Conservation (phyloP, 2,329 filamentous ascomycete genomes). For the Xylaria polymorpha region DNA sequence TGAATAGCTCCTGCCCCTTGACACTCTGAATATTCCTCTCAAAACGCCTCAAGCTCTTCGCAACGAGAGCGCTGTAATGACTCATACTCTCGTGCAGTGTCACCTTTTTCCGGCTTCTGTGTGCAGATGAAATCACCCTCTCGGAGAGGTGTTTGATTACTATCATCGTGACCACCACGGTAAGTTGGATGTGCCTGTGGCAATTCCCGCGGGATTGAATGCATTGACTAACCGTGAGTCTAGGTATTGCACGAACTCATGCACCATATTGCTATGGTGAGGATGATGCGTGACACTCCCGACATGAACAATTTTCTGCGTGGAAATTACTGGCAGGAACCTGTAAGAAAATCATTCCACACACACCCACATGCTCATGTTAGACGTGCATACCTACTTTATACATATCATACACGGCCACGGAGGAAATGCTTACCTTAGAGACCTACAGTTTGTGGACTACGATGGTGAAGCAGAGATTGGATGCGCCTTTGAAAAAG, state of each 20-base stretch:
- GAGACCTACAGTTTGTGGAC: neutral
- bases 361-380: neutral
- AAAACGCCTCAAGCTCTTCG: neutral
- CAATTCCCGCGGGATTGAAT: neutral
- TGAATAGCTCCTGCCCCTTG: neutral
- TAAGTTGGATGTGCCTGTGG: neutral
- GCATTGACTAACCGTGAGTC: neutral
- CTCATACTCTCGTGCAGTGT: conserved; percentile 1
- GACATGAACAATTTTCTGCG: neutral
- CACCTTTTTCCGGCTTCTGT: neutral
- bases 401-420: neutral
- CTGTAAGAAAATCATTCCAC: neutral
- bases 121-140: conserved; percentile 1
- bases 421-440: neutral
- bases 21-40: neutral
- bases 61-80: neutral
- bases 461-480: conserved; percentile 9
- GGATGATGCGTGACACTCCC: neutral
- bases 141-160: conserved; percentile 9
- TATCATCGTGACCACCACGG: neutral
- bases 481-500: neutral
- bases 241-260: conserved; percentile 18
- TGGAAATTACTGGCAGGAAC: neutral
- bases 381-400: neutral
- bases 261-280: neutral